Percentiles rank a stretch among this genome's conserved stretches.
phyloP scores from a whole-genome alignment of 345 rosid species.

The Eucalyptus shirleyi region DNA sequence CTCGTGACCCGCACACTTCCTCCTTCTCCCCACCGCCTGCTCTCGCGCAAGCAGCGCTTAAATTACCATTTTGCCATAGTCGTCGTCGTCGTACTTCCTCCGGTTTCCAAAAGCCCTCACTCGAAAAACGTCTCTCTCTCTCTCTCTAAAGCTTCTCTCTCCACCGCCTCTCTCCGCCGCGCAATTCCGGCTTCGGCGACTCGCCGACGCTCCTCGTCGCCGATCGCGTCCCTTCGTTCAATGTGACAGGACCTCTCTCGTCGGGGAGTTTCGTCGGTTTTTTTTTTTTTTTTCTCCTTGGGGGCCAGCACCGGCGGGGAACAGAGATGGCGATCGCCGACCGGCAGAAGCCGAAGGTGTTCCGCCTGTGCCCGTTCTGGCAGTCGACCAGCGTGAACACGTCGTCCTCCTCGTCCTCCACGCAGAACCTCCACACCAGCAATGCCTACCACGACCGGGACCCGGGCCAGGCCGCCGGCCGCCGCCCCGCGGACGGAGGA shows the following conservation, averaged over 20 bases:
- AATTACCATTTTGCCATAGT: neutral
- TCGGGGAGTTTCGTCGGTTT: neutral
- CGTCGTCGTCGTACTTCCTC: neutral
- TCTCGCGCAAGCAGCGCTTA: neutral
- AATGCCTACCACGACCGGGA: neutral
- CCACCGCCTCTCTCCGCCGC: neutral
- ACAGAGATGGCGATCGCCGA: slow-evolving; percentile 44
- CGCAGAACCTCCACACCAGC: slow-evolving; percentile 33
- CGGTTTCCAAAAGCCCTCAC: neutral
- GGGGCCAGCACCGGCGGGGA: neutral
- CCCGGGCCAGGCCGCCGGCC: neutral
- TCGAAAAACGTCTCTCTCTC: neutral
- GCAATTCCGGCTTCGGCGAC: neutral
- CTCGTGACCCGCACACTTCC: neutral
- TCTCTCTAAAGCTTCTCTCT: neutral
- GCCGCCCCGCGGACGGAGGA: slow-evolving; percentile 8
- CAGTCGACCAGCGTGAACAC: slow-evolving; percentile 9
- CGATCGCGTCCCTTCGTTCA: neutral
- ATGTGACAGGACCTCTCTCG: neutral
- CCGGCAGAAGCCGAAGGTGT: slow-evolving; percentile 37
- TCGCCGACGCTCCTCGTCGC: neutral
- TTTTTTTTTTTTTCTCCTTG: too few relatives aligned
- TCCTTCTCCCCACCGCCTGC: neutral
- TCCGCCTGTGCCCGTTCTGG: slow-evolving; percentile 78
- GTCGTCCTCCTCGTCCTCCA: slow-evolving; percentile 49